These are phyloP conservation scores for Starmerella bacillaris DNA, from an alignment of 805 yeast genomes.

Conservation along the genomic window DNA sequence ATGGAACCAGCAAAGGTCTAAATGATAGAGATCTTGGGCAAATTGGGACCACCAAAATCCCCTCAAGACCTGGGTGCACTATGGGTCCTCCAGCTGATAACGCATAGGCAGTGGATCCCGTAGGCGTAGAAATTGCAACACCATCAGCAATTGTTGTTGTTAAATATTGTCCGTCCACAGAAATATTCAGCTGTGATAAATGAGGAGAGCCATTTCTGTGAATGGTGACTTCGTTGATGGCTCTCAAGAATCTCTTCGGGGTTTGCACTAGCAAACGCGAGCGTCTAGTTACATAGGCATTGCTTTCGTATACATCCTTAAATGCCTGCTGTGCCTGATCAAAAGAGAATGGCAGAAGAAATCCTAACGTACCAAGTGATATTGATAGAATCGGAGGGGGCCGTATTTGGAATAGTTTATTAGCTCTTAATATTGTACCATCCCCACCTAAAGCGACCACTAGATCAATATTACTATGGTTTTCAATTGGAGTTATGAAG, in stretches of 20 bases:
- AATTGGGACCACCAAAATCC: constrained; percentile 70
- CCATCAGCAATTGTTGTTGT: constrained; percentile 92
- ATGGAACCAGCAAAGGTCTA: constrained; percentile 70
- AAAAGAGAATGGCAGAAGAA: constrained; percentile 73
- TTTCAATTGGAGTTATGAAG: constrained; percentile 25
- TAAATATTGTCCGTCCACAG: constrained; percentile 62
- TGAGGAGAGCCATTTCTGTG: constrained; percentile 84
- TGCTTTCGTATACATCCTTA: constrained; percentile 42
- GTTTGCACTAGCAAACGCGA: constrained; percentile 33
- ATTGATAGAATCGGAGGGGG: constrained; percentile 84
- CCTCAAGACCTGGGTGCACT: constrained; percentile 73
- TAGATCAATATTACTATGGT: constrained; percentile 55
- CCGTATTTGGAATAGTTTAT: constrained; percentile 48
- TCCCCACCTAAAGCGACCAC: constrained; percentile 90
- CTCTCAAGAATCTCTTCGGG: constrained; percentile 27
- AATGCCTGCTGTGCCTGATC: constrained; percentile 43
- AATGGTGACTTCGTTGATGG: constrained; percentile 80
- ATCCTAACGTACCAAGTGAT: constrained; percentile 82
- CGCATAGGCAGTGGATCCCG: constrained; percentile 90
- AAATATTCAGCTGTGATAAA: constrained; percentile 65
- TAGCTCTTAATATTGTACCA: constrained; percentile 78
- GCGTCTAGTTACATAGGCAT: constrained; percentile 58
- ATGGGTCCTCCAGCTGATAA: constrained; percentile 82
- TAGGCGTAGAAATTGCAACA: constrained; percentile 67
- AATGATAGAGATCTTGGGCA: constrained; percentile 86